Percentiles rank a stretch among this genome's conserved stretches.
Conservation (phyloP, 805 yeast species). For the Candida coquimbonensis region DNA sequence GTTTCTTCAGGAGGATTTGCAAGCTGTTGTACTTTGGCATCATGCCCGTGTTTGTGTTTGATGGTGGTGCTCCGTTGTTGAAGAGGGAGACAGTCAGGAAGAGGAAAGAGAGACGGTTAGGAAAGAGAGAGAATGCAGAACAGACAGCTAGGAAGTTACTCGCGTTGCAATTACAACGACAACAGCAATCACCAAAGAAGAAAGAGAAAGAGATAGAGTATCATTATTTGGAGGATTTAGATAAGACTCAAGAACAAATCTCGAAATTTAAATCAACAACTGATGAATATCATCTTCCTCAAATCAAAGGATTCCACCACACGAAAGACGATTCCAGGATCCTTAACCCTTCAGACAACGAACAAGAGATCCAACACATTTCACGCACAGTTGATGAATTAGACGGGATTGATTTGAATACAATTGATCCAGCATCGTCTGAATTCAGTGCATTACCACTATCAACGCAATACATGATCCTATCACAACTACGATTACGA, state of each 20-base stretch:
- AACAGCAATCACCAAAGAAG: not conserved
- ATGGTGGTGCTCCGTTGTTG: slow-evolving; percentile 87
- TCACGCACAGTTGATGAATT: slow-evolving; percentile 41
- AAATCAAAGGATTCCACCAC: slow-evolving; percentile 47
- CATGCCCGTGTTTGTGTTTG: slow-evolving; percentile 85
- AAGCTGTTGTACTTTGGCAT: slow-evolving; percentile 83
- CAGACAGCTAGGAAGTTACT: slow-evolving; percentile 75
- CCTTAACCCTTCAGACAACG: slow-evolving; percentile 66
- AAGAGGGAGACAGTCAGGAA: slow-evolving; percentile 71
- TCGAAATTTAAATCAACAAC: slow-evolving; percentile 39
- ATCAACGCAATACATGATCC: slow-evolving; percentile 79
- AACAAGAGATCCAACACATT: slow-evolving; percentile 40
- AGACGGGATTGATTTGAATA: slow-evolving; percentile 61
- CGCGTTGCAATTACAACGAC: slow-evolving; percentile 68
- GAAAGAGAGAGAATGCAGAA: slow-evolving; percentile 59
- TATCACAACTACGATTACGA: slow-evolving; percentile 73
- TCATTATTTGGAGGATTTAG: slow-evolving; percentile 32
- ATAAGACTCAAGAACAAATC: slow-evolving; percentile 5
- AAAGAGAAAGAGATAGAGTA: slow-evolving; percentile 19
- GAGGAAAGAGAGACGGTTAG: slow-evolving; percentile 69
- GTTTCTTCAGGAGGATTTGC: slow-evolving; percentile 90
- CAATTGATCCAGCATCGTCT: slow-evolving; percentile 75
- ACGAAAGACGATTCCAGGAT: slow-evolving; percentile 62
- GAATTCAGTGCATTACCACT: slow-evolving; percentile 75
- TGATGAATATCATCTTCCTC: slow-evolving; percentile 87